Percentiles rank a stretch among this genome's conserved stretches.
These are phyloP conservation scores for Achaetomium macrosporum DNA, from an alignment of 2,329 filamentous ascomycete genomes.

Conservation along the genomic window DNA sequence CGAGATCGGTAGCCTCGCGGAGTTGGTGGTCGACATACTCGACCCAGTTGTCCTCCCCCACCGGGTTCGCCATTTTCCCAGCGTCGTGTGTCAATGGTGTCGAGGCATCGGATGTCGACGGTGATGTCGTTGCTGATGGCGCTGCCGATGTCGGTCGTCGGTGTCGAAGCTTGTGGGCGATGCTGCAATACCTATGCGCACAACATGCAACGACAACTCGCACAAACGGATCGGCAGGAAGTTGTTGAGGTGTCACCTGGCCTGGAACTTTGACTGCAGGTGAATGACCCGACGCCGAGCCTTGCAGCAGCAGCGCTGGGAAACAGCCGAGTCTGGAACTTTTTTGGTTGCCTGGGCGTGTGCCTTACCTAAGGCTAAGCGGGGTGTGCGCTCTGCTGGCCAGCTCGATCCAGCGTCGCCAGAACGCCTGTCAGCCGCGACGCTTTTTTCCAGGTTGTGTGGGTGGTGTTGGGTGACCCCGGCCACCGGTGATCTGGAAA, in stretches of 20 bases:
- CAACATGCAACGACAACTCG: neutral
- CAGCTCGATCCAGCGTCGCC: too few relatives aligned
- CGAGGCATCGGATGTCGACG: constrained; percentile 21
- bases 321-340: constrained; percentile 7
- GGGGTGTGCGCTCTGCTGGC: too few relatives aligned
- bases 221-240: neutral
- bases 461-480: neutral
- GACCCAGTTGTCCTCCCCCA: constrained; percentile 73
- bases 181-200: too few relatives aligned
- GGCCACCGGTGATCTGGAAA: neutral
- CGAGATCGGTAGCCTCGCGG: constrained; percentile 53
- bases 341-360: neutral
- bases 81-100: constrained; percentile 14
- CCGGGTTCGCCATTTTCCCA: constrained; percentile 38
- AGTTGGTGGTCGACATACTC: constrained; percentile 70
- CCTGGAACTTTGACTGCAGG: neutral
- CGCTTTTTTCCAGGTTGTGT: too few relatives aligned
- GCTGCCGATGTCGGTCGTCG: neutral
- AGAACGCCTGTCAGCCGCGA: neutral
- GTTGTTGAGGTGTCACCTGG: neutral
- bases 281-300: constrained; percentile 5
- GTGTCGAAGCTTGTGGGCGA: too few relatives aligned
- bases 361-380: neutral
- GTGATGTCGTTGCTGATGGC: neutral
- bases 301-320: neutral